phyloP scores from a whole-genome alignment of 2,329 filamentous ascomycete species.

The Exophiala oligosperma region DNA sequence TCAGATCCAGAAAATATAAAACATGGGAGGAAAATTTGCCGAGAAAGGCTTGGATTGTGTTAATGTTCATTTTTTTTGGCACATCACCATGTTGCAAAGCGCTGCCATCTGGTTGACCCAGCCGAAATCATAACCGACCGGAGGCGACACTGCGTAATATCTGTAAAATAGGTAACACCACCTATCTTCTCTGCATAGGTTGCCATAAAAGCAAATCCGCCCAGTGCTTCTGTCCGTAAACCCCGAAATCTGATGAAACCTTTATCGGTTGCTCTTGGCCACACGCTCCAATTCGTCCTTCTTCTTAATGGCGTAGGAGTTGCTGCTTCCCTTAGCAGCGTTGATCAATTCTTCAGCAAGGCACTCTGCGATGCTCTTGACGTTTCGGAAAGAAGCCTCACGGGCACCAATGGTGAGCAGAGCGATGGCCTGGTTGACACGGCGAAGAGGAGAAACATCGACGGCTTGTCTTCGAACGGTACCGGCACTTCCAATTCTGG shows the following conservation, averaged over 20 bases:
- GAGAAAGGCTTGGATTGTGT: background rate
- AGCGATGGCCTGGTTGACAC: slow-evolving; percentile 99
- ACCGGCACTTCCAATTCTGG: slow-evolving; percentile 98
- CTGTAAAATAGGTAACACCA: slow-evolving; percentile 1
- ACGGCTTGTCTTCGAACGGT: slow-evolving; percentile 99
- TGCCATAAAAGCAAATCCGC: slow-evolving; percentile 14
- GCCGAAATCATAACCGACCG: slow-evolving; percentile 1
- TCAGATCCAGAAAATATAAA: no score
- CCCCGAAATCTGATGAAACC: slow-evolving; percentile 7
- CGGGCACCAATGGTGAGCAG: slow-evolving; percentile 98
- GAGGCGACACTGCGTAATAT: slow-evolving; percentile 2
- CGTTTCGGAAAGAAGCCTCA: slow-evolving; percentile 98
- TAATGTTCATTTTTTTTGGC: background rate
- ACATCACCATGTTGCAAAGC: background rate
- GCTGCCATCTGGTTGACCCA: background rate
- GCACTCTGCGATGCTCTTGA: slow-evolving; percentile 99
- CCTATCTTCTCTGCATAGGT: slow-evolving; percentile 12
- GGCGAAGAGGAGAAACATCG: slow-evolving; percentile 98
- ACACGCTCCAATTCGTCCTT: slow-evolving; percentile 99
- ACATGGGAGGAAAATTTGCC: no score
- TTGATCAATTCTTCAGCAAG: slow-evolving; percentile 99
- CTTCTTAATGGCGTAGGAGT: slow-evolving; percentile 99
- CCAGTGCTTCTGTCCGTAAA: slow-evolving; percentile 17
- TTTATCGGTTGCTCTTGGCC: slow-evolving; percentile 99
- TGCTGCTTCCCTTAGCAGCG: slow-evolving; percentile 99